A percentile compares a stretch with the other conserved stretches of the same genome.
These are phyloP conservation scores for Leccinum insolens DNA, from an alignment of 1,284 basidiomycete genomes.

Conservation along the genomic window DNA sequence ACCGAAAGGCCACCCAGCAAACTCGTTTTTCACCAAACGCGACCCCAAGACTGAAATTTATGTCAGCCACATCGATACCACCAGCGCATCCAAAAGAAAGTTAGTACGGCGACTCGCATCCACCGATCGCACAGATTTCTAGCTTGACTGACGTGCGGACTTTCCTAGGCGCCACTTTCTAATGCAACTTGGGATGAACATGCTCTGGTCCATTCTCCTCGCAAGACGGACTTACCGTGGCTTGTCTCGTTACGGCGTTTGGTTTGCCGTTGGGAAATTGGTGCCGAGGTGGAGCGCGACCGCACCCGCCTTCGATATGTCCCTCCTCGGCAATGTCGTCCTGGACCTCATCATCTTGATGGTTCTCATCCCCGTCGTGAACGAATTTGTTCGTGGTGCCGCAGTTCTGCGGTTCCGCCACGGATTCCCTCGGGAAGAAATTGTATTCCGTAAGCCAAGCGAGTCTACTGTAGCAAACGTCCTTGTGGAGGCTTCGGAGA, in stretches of 20 bases:
- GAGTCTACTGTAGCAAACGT: slow-evolving; percentile 30
- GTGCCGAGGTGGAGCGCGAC: slow-evolving; percentile 15
- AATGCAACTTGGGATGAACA: slow-evolving; percentile 27
- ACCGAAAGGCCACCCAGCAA: slow-evolving; percentile 30
- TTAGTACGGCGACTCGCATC: slow-evolving; percentile 16
- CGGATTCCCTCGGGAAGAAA: slow-evolving; percentile 32
- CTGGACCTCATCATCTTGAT: slow-evolving; percentile 31
- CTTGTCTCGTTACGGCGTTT: slow-evolving; percentile 31
- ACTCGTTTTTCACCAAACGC: slow-evolving; percentile 20
- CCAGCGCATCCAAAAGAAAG: slow-evolving; percentile 24
- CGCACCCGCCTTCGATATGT: slow-evolving; percentile 18
- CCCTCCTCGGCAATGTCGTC: slow-evolving; percentile 28
- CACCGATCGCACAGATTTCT: not conserved
- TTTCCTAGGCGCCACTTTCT: slow-evolving; percentile 30
- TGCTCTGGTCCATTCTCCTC: slow-evolving; percentile 29
- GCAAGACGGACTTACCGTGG: slow-evolving; percentile 26
- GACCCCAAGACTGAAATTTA: slow-evolving; percentile 29
- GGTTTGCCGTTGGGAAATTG: slow-evolving; percentile 28
- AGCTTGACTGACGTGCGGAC: slow-evolving; percentile 14
- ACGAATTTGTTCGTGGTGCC: slow-evolving; percentile 23
- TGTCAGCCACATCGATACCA: slow-evolving; percentile 33
- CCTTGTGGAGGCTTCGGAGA: slow-evolving; percentile 28
- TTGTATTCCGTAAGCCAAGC: slow-evolving; percentile 36
- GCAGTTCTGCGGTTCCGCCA: slow-evolving; percentile 28
- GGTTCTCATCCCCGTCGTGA: slow-evolving; percentile 27